Percentiles rank a stretch among this genome's conserved stretches.
These are phyloP conservation scores for Globisporangium heterothallicum DNA, from an alignment of 352 stramenopile species.

Conservation along the genomic window DNA sequence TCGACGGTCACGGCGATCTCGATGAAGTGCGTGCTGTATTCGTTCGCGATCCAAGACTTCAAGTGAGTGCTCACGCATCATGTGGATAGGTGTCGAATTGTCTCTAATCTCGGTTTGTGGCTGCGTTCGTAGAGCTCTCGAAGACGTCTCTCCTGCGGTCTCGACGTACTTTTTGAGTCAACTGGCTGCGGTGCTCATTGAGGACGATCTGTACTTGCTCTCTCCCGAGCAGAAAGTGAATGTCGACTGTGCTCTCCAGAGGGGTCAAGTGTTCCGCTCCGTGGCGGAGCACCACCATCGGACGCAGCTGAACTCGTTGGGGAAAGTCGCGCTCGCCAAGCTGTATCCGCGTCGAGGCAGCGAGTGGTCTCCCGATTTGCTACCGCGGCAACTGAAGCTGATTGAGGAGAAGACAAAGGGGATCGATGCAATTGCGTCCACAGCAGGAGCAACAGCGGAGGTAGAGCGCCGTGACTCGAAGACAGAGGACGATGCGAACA, in stretches of 20 bases:
- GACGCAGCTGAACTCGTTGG: conserved; percentile 45
- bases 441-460: too few relatives aligned
- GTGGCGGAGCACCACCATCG: conserved; percentile 55
- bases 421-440: too few relatives aligned
- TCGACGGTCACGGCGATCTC: conserved; percentile 67
- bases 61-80: conserved; percentile 54
- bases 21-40: conserved; percentile 73
- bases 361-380: conserved; percentile 66
- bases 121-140: conserved; percentile 26
- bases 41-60: conserved; percentile 74
- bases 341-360: conserved; percentile 51
- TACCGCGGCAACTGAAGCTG: conserved; percentile 55
- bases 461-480: too few relatives aligned
- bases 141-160: conserved; percentile 65
- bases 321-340: conserved; percentile 64
- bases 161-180: conserved; percentile 81
- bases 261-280: conserved; percentile 47
- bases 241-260: conserved; percentile 46
- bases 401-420: conserved; percentile 31
- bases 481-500: too few relatives aligned
- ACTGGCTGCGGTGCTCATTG: conserved; percentile 59
- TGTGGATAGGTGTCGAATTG: too few relatives aligned
- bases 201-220: conserved; percentile 65
- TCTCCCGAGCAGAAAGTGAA: conserved; percentile 40
- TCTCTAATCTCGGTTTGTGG: conserved; percentile 1